Evolutionary conservation across 2,329 filamentous ascomycete genomes (phyloP).

Genomic region (Botryotinia narcissicola): DNA sequence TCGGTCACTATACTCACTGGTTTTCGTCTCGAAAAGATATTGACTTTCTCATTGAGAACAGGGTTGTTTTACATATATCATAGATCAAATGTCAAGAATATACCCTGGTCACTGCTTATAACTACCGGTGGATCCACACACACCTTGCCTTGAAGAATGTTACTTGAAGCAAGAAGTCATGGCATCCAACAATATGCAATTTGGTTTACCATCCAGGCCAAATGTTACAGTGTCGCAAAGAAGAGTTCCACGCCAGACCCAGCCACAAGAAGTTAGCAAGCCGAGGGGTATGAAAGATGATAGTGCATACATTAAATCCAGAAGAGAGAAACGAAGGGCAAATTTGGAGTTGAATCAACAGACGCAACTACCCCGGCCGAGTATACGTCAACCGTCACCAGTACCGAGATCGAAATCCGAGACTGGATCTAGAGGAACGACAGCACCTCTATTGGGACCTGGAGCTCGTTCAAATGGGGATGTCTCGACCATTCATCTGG

Average conservation of each 20-base stretch:
- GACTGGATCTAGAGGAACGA: constrained; percentile 22
- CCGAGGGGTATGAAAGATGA: constrained; percentile 41
- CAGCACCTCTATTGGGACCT: constrained; percentile 32
- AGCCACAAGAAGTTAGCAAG: constrained; percentile 23
- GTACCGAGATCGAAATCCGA: constrained; percentile 26
- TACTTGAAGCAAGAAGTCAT: constrained; percentile 39
- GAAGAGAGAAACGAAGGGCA: constrained; percentile 27
- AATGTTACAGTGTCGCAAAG: constrained; percentile 40
- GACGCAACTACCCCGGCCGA: constrained; percentile 30
- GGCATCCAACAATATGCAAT: constrained; percentile 45
- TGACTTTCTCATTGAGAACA: not conserved
- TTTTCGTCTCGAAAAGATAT: not conserved
- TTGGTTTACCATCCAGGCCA: constrained; percentile 44
- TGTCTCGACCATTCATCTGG: not conserved
- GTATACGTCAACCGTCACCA: constrained; percentile 28
- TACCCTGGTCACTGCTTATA: constrained; percentile 28
- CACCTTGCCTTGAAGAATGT: constrained; percentile 26
- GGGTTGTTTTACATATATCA: constrained; percentile 2
- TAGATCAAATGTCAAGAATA: constrained; percentile 31
- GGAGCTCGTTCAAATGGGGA: constrained; percentile 26
- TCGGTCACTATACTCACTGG: not conserved
- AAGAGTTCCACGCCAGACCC: constrained; percentile 33
- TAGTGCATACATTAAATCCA: constrained; percentile 41
- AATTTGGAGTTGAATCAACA: constrained; percentile 24
- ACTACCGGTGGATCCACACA: constrained; percentile 25